Base-by-base conservation (phyloP, 1,284 basidiomycete species). In the Golubevia pallescens region DNA sequence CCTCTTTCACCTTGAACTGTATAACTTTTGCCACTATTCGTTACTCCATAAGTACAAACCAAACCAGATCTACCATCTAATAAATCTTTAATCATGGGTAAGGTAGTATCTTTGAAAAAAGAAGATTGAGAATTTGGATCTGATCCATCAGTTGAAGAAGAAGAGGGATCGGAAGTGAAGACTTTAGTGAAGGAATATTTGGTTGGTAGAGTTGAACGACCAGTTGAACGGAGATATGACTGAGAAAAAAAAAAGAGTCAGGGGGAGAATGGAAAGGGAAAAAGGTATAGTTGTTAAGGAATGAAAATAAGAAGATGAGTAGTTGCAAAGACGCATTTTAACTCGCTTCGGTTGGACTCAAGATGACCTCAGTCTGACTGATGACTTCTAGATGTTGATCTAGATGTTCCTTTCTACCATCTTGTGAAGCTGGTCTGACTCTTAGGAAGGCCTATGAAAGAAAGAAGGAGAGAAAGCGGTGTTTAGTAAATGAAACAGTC, bases 31-130 rank as follows among this genome's bases (percentile, higher is more conserved):
- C 82, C 82, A 8, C 77, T 80, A 57, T 84, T 84, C 1, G 82
- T 85, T 38, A 84, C 80, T 54, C 82, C 82, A 54, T 85, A 85
- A 19, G 82, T 84, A 63, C 81, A 85, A 60, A 83, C 71, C 32
- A 85, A 70, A 19, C 81, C 80, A 54, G 77, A 81, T 48, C 78
- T 65, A 14, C 82, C 82, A 13, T 75, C 65, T 1, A 85, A 71
- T 7, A 85, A 65, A 1, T 75, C 74, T 7, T 72, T 32, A 1
- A 85, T 80, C 7, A 81, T 67, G 4, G 81, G 80, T n/a, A 85
- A 66, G 1, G 80, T 81, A 5, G 82, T 85, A 2, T 75, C 61
- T 21, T 71, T 65, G 63, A 85, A 85, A 62, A 85, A 85, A 1
- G 67, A 62, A 2, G 71, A 58, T 58, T 85, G 82, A 38, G 53